Base-by-base conservation (phyloP, 768 basidiomycete species). In the Tephrocybe sp. region DNA sequence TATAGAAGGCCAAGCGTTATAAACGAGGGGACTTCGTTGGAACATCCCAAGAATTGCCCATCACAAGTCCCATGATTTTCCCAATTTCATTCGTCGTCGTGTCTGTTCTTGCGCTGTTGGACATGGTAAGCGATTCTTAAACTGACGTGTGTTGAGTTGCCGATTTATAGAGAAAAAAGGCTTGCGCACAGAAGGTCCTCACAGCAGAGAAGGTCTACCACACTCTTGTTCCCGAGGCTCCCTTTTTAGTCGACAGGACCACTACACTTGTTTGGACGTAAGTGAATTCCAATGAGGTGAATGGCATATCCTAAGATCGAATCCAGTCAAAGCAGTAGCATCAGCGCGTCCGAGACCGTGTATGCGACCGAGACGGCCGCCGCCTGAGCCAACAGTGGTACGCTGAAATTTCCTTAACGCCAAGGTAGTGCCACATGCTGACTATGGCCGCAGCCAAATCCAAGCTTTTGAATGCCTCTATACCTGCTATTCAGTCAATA, bases 251-350 rank as follows among this genome's bases (percentile, higher is more conserved):
- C 4, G 59, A 58, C 37, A 43, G 15, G 18, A 62, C 62, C 5
- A 57, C 53, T 5, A 64, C 62, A 1, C 39, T 60, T n/a, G 51
- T 57, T 28, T 64, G 62, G 61, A 65, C 58, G 61, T 65, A 31
- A 63, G 64, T 52, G 18, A 12, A 19, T n/a, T n/a, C 15, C 8
- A 8, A 39, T 30, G 18, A 19, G 5, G 16, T 4, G 19, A n/a
- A 19, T 26, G 9, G 13, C 3, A 46, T 13, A 27, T 1, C 11
- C 32, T 3, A 1, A 44, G 2, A 35, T 55, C 22, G 51, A 25
- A 19, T 22, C 8, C 39, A 60, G 58, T 25, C 58, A 60, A 52
- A 57, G 58, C 24, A 53, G 55, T 27, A 60, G 58, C 36, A 53
- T 59, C 25, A 52, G 39, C 37, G 47, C 48, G 4, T 44, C 52